phyloP scores from a whole-genome alignment of 2,329 filamentous ascomycete species.

The Cladophialophora chaetospira region DNA sequence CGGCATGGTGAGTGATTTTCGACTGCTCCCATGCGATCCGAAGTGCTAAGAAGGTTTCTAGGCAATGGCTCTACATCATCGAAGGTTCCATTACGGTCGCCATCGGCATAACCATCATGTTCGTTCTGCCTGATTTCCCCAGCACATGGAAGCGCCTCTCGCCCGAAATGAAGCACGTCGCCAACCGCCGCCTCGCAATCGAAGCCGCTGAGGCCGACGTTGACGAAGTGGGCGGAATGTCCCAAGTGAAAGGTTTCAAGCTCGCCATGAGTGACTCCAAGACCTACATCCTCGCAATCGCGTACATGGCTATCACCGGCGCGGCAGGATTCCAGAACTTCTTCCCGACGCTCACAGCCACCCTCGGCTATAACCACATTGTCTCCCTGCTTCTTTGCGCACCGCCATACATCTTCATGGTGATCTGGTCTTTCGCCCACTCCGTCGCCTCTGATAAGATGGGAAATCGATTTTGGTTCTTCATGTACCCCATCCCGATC shows the following conservation, averaged over 20 bases:
- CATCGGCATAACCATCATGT: constrained; percentile 41
- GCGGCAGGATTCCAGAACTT: constrained; percentile 59
- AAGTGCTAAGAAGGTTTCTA: not conserved
- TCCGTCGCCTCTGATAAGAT: constrained; percentile 49
- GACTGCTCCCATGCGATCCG: not conserved
- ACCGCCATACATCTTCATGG: constrained; percentile 58
- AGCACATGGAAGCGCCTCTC: constrained; percentile 48
- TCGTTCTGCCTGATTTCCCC: constrained; percentile 44
- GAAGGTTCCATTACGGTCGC: constrained; percentile 54
- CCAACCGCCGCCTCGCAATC: constrained; percentile 52
- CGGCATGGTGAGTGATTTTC: constrained; percentile 52
- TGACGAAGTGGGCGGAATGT: constrained; percentile 51
- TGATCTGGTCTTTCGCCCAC: constrained; percentile 51
- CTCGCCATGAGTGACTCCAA: constrained; percentile 52
- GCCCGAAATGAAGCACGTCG: constrained; percentile 50
- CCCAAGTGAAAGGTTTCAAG: constrained; percentile 53
- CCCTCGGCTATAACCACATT: constrained; percentile 48
- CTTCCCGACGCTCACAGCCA: constrained; percentile 55
- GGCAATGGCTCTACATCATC: constrained; percentile 62
- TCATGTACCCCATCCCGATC: constrained; percentile 55
- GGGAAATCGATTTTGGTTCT: constrained; percentile 55
- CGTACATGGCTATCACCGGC: constrained; percentile 54
- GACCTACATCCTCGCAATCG: constrained; percentile 47
- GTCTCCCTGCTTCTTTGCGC: constrained; percentile 56
- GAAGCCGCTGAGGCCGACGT: constrained; percentile 54